Evolutionary conservation across 306 rosid species (phyloP).

Genomic region (Aeschynomene evenia): DNA sequence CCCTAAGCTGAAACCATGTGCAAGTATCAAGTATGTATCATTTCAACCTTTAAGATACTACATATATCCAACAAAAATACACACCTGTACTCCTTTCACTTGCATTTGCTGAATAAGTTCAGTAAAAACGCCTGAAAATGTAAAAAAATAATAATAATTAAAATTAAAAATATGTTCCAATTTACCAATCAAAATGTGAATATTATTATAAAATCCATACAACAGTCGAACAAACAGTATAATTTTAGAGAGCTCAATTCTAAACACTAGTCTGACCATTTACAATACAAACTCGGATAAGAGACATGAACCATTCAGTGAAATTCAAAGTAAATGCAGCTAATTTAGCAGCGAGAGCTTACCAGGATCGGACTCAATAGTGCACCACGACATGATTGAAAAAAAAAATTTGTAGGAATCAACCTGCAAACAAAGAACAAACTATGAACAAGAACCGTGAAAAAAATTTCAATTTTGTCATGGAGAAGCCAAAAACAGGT

Average conservation of each 20-base stretch:
- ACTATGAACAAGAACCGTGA: no score
- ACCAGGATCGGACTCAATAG: conserved; percentile 99
- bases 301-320: not conserved
- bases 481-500: no score
- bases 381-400: conserved; percentile 95
- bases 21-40: not conserved
- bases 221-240: not conserved
- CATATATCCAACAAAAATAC: conserved; percentile 5
- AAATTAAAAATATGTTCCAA: conserved; percentile 15
- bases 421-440: conserved; percentile 40
- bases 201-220: no score
- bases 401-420: conserved; percentile 8
- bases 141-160: conserved; percentile 11
- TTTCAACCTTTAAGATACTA: not conserved
- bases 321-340: no score
- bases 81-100: conserved; percentile 95
- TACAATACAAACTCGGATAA: not conserved
- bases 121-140: conserved; percentile 77
- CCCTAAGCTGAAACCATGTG: not conserved
- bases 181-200: not conserved
- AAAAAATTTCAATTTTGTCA: no score
- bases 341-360: not conserved
- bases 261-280: not conserved
- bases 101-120: conserved; percentile 99
- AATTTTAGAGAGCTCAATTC: conserved; percentile 12